Conservation (phyloP, 2,329 filamentous ascomycete species). For the Cladosporium colombiae region DNA sequence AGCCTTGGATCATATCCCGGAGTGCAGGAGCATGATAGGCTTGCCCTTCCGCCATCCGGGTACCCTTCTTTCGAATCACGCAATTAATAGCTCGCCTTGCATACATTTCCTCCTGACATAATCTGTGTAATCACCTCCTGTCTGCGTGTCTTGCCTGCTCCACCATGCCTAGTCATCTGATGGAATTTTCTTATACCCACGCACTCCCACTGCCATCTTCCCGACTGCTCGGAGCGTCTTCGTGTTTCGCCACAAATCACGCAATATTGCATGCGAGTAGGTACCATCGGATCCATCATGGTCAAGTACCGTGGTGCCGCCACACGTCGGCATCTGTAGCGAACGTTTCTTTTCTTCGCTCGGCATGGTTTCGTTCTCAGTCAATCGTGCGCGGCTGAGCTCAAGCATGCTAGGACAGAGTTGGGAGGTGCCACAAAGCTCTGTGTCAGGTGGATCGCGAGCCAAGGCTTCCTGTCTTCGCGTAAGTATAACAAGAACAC, state of each 20-base stretch:
- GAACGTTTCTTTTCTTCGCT: background rate
- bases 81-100: slow-evolving; percentile 3
- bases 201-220: background rate
- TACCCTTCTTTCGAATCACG: background rate
- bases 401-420: background rate
- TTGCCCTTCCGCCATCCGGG: slow-evolving; percentile 6
- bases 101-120: background rate
- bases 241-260: background rate
- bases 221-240: background rate
- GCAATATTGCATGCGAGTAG: background rate
- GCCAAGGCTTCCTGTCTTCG: background rate
- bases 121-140: background rate
- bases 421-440: background rate
- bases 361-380: background rate
- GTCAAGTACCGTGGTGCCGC: background rate
- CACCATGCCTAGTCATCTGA: background rate
- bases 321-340: background rate
- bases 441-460: background rate
- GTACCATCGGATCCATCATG: slow-evolving; percentile 4
- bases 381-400: background rate
- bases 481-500: background rate
- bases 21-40: background rate
- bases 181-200: background rate
- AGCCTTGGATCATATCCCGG: slow-evolving; percentile 2
- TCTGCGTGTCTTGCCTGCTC: background rate